Evolutionary conservation across 1,284 basidiomycete species (phyloP), one percentile per base, ranked within the genome.

Genomic region (Rhodotorula sp.): DNA sequence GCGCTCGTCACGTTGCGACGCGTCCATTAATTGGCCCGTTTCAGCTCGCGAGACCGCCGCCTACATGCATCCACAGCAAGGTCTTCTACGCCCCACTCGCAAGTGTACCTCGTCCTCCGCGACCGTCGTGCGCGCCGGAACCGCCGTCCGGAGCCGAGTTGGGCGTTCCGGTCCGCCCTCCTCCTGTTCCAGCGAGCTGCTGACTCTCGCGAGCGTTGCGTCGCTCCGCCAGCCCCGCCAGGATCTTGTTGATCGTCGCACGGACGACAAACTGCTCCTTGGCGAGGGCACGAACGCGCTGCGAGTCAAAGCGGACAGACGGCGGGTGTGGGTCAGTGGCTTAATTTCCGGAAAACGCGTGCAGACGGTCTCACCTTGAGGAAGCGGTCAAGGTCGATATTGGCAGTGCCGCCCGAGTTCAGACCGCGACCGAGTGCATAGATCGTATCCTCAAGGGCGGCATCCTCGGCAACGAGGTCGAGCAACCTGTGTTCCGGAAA

Each of bases 391-490:
- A 97, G 86, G 84, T 97, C 94, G 74, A 97, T 90, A 68, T 92
- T 87, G 31, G 76, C 74, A 1, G 68, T 76, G 15, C 96, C 95
- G 20, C 56, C 67, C 58, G 91, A 86, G 79, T 96, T 96, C 74
- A 99, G 85, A 5, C 94, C 96, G 69, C 95, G 87, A 69, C 95
- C 93, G 64, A 99, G 87, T 81, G 99, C 95, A 83, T 98, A 99
- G 71, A 98, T 90, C 39, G 96, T 96, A 82, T 99, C 97, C 81
- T 97, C 94, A 78, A 99, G 93, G 0, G 96, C 94, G 78, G 95
- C 94, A 81, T 99, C 97, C 81, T 99, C 97, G n/a, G 97, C 94
- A 12, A 97, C 90, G 31, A 99, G 85, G 80, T 97, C 92, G 76
- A 98, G 88, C 34, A 99, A 84, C 82, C 95, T 97, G 80, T 5